A percentile compares a stretch with the other conserved stretches of the same genome.
phyloP scores from a whole-genome alignment of 192 early-diverging fungal species.

The Obelidium mucronatum region DNA sequence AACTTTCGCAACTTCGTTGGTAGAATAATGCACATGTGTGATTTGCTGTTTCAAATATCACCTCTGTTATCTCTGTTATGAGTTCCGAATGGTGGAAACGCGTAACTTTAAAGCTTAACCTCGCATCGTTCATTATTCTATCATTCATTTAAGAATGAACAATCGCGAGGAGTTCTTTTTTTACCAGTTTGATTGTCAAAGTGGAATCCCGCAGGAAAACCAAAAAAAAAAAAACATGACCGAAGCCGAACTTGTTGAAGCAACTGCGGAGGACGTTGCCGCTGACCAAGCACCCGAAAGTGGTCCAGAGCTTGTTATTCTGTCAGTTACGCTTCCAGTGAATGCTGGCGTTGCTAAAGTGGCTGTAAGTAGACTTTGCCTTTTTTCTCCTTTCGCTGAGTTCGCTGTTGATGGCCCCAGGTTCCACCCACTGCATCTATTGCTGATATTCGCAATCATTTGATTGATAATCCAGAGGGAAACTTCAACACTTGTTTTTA shows the following conservation, averaged over 20 bases:
- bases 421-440: conserved; percentile 61
- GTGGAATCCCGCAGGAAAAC: too few relatives aligned
- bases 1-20: too few relatives aligned
- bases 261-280: background rate
- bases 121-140: too few relatives aligned
- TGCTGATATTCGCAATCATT: conserved; percentile 84
- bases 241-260: background rate
- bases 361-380: conserved; percentile 5
- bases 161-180: too few relatives aligned
- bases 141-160: too few relatives aligned
- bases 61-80: too few relatives aligned
- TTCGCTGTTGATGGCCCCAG: background rate
- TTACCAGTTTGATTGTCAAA: too few relatives aligned
- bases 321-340: conserved; percentile 1
- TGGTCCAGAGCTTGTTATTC: background rate
- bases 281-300: background rate
- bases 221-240: background rate
- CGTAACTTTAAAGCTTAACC: too few relatives aligned
- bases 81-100: too few relatives aligned
- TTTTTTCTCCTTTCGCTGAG: background rate
- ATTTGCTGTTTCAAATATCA: too few relatives aligned
- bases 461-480: conserved; percentile 86
- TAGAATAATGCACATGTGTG: too few relatives aligned
- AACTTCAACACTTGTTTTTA: conserved; percentile 93
- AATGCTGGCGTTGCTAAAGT: conserved; percentile 19